Evolutionary conservation across 1,284 basidiomycete genomes (phyloP), one percentile per base, ranked within the genome.

Genomic region (Moesziomyces globuligerus): DNA sequence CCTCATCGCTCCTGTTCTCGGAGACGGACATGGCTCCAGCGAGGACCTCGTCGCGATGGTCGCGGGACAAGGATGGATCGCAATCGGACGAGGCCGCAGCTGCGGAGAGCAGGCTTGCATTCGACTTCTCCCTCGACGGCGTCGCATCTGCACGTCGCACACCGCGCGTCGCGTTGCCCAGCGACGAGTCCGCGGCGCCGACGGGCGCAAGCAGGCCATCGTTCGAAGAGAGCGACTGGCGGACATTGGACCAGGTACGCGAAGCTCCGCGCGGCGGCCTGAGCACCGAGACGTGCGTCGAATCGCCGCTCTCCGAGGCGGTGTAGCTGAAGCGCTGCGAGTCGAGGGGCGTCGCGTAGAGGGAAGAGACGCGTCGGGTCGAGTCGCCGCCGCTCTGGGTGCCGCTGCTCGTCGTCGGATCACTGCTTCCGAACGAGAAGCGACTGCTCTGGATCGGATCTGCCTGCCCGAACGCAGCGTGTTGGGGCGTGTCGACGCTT

Each of bases 341-440:
- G 9, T 44, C 34, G 23, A 25, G 17, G 10, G 43, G 44, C 20
- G 44, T 51, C 4, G 49, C 49, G 23, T 51, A 48, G 0, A 46
- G 15, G 7, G 52, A 47, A 2, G 52, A 54, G 17, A 13, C 37
- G 6, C 45, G 29, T 7, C 39, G 37, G 24, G n/a, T 39, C 9
- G 44, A 47, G 9, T 41, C 44, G 17, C 21, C 23, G n/a, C 38
- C 20, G 20, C 47, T 46, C 29, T 47, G 48, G 18, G 28, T 50
- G 28, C 34, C 40, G 34, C 47, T 40, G 20, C 47, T 49, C 7
- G 40, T 56, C 1, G 54, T 43, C 7, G 41, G 45, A 17, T 59
- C 43, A 5, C 40, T 36, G 40, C 56, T 59, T 17, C 48, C 39
- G 13, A 52, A 51, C 17, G 58, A 60, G 58, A 54, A 53, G 7